Percentiles rank a stretch among this genome's conserved stretches.
phyloP scores from a whole-genome alignment of 2,329 filamentous ascomycete species.

The Monosporascus sp. region DNA sequence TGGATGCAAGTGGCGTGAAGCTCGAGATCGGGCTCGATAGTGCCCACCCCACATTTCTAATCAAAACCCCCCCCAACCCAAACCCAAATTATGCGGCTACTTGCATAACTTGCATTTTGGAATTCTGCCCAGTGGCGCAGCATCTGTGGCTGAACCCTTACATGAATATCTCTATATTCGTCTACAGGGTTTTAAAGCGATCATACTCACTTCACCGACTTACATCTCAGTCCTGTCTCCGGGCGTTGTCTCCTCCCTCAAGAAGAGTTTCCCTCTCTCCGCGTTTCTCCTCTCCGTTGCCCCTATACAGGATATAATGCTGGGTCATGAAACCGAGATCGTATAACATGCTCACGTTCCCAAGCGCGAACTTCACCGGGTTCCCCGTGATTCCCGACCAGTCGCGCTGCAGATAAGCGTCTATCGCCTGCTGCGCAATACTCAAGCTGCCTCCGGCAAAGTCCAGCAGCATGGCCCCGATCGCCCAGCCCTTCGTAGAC shows the following conservation, averaged over 20 bases:
- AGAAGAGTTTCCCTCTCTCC: slow-evolving; percentile 33
- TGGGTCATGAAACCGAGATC: slow-evolving; percentile 82
- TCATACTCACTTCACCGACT: background rate
- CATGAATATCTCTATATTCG: background rate
- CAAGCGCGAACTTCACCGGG: slow-evolving; percentile 81
- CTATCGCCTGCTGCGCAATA: slow-evolving; percentile 74
- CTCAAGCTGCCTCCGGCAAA: slow-evolving; percentile 77
- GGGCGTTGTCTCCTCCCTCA: slow-evolving; percentile 22
- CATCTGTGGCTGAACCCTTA: background rate
- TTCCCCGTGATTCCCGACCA: slow-evolving; percentile 92
- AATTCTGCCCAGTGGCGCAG: background rate
- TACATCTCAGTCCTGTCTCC: slow-evolving; percentile 25
- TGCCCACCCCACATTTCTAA: background rate
- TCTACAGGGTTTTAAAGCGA: background rate
- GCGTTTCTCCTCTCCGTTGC: slow-evolving; percentile 19
- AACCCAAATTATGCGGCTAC: background rate
- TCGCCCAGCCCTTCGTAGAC: slow-evolving; percentile 85
- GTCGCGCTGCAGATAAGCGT: slow-evolving; percentile 77
- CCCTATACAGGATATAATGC: slow-evolving; percentile 75
- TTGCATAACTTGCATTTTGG: background rate
- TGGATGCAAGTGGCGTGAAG: slow-evolving; percentile 12
- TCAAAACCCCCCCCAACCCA: background rate
- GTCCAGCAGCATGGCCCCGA: slow-evolving; percentile 78
- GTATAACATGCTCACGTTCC: slow-evolving; percentile 81
- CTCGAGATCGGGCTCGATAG: background rate